Conservation (phyloP, 371 early-diverging fungal species). For the Mortierella polycephala region DNA sequence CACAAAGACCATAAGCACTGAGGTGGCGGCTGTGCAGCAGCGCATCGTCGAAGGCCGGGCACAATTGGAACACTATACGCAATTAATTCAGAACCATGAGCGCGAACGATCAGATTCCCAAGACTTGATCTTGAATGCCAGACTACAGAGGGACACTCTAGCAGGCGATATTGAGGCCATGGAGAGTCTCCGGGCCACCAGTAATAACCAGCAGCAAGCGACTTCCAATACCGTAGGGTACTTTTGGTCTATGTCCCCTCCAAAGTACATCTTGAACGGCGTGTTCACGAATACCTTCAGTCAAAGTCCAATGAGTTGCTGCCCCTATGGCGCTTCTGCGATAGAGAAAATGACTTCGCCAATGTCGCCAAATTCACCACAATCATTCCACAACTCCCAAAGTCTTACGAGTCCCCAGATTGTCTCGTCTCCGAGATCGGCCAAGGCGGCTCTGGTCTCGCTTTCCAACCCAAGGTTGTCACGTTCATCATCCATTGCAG, state of each 20-base stretch:
- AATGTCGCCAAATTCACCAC: too few relatives aligned
- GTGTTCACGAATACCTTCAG: not conserved
- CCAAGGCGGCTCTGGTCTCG: too few relatives aligned
- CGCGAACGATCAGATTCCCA: not conserved
- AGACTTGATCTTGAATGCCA: not conserved
- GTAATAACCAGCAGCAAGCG: not conserved
- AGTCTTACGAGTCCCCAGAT: too few relatives aligned
- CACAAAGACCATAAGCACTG: too few relatives aligned
- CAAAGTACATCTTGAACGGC: not conserved
- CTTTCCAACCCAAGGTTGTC: too few relatives aligned
- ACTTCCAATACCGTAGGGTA: not conserved
- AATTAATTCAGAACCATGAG: conserved; percentile 8
- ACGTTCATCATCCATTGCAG: not conserved
- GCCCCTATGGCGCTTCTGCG: not conserved
- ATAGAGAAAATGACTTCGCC: too few relatives aligned
- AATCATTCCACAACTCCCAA: too few relatives aligned
- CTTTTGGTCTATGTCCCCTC: conserved; percentile 4
- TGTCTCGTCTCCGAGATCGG: too few relatives aligned
- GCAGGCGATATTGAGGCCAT: conserved; percentile 9
- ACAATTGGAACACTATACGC: conserved; percentile 13
- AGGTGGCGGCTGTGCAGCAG: conserved; percentile 1
- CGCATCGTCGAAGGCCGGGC: conserved; percentile 11
- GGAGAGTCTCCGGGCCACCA: conserved; percentile 3
- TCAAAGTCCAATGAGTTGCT: not conserved
- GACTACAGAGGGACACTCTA: conserved; percentile 4